phyloP scores from a whole-genome alignment of 1,284 basidiomycete species.

The Phaffia rhodozyma region DNA sequence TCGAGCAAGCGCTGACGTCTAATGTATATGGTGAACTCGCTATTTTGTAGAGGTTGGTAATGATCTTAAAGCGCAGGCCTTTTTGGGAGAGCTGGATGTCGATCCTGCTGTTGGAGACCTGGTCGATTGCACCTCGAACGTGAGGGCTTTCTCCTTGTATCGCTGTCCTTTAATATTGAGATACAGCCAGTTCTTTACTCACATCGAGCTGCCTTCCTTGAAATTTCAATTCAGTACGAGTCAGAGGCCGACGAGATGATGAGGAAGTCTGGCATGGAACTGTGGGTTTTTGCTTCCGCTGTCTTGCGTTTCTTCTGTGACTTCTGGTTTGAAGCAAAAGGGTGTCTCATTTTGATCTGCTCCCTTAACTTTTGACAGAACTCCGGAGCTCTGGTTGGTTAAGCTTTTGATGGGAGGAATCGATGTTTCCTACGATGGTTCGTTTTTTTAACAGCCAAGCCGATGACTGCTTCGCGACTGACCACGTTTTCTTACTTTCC shows the following conservation, averaged over 20 bases:
- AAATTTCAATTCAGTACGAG: neutral
- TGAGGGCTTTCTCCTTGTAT: neutral
- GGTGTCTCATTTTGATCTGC: too few species aligned
- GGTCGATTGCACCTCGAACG: conserved; percentile 32
- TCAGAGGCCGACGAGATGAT: conserved; percentile 20
- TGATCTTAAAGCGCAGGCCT: conserved; percentile 34
- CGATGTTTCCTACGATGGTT: conserved; percentile 8
- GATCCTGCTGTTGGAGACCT: conserved; percentile 36
- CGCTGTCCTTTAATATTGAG: conserved; percentile 27
- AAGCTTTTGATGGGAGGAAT: conserved; percentile 14
- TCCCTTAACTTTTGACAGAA: neutral
- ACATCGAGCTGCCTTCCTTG: neutral
- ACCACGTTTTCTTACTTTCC: too few species aligned
- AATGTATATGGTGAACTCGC: neutral
- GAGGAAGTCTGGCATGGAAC: conserved; percentile 14
- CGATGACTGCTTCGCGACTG: too few species aligned
- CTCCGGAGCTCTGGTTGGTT: conserved; percentile 20
- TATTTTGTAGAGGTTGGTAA: conserved; percentile 32
- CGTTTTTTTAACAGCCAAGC: too few species aligned
- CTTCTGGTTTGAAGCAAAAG: too few species aligned
- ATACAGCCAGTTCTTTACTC: neutral
- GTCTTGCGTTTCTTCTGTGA: too few species aligned
- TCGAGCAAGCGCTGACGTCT: neutral
- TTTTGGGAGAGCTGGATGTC: conserved; percentile 36
- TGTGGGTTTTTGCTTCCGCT: neutral